Percentiles rank a stretch among this genome's conserved stretches.
These are phyloP conservation scores for Astrothelium macrocarpum DNA, from an alignment of 495 filamentous ascomycete genomes.

Conservation along the genomic window DNA sequence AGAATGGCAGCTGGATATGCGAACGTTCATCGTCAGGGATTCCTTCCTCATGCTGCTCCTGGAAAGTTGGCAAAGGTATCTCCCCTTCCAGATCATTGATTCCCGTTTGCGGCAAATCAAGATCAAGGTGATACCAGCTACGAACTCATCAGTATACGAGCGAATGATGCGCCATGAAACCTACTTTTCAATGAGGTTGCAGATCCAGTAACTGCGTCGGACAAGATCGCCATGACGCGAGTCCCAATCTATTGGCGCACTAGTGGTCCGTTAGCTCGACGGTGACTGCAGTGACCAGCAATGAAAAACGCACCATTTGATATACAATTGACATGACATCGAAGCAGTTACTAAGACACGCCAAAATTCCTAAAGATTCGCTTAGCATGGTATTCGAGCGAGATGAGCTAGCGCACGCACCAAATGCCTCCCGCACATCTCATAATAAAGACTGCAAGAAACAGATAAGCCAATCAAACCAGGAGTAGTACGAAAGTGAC, in stretches of 20 bases:
- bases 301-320: conserved; percentile 37
- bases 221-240: conserved; percentile 40
- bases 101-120: conserved; percentile 45
- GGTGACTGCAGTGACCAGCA: conserved; percentile 10
- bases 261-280: conserved; percentile 11
- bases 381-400: neutral
- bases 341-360: conserved; percentile 44
- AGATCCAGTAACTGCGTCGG: conserved; percentile 51
- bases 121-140: conserved; percentile 45
- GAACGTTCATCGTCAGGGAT: conserved; percentile 7
- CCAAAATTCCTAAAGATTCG: conserved; percentile 44
- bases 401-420: conserved; percentile 26
- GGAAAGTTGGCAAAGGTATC: conserved; percentile 46
- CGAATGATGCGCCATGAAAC: neutral
- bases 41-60: conserved; percentile 34
- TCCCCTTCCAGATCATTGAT: conserved; percentile 40
- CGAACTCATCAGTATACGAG: conserved; percentile 7
- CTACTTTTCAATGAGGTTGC: conserved; percentile 50
- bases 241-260: conserved; percentile 40
- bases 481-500: neutral
- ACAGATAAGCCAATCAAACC: neutral
- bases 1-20: conserved; percentile 47
- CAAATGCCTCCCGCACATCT: conserved; percentile 40
- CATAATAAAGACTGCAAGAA: conserved; percentile 42
- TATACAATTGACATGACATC: conserved; percentile 42